Evolutionary conservation across 352 stramenopile species (phyloP).

Genomic region (Phytophthora vignae): DNA sequence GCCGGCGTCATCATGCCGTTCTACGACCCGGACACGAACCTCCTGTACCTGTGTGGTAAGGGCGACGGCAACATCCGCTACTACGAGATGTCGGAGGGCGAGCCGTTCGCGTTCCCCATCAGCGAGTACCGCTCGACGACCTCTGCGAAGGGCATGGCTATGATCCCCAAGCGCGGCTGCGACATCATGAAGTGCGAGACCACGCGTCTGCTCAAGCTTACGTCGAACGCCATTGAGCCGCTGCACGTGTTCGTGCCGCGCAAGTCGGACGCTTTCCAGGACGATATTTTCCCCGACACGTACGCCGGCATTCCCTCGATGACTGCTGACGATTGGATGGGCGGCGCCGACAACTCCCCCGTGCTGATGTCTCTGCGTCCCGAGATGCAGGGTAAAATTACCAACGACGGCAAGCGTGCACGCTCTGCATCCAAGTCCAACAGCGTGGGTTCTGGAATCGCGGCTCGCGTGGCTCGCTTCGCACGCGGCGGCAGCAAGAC

Average conservation of each 20-base stretch:
- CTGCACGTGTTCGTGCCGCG: constrained; percentile 97
- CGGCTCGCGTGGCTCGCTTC: constrained; percentile 56
- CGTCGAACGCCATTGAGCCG: constrained; percentile 96
- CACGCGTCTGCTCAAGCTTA: constrained; percentile 95
- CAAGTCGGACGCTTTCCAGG: constrained; percentile 99
- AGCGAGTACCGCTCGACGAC: constrained; percentile 96
- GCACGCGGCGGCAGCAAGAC: constrained; percentile 46
- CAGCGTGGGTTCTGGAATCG: constrained; percentile 50
- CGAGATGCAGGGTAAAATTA: constrained; percentile 85
- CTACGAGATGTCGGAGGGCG: constrained; percentile 98
- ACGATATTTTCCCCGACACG: constrained; percentile 99
- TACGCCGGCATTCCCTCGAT: constrained; percentile 95
- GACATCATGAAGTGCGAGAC: constrained; percentile 99
- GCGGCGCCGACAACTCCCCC: constrained; percentile 94
- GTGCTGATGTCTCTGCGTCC: constrained; percentile 95
- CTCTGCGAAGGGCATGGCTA: constrained; percentile 97
- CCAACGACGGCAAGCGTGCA: constrained; percentile 83
- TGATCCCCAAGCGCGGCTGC: constrained; percentile 98
- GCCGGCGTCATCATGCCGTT: constrained; percentile 99
- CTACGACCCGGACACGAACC: constrained; percentile 97
- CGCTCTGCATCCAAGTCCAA: constrained; percentile 54
- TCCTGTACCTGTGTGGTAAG: constrained; percentile 98
- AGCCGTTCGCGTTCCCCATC: constrained; percentile 93
- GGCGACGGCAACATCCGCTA: constrained; percentile 99
- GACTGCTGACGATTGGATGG: constrained; percentile 96